Evolutionary conservation across 371 early-diverging fungal species (phyloP), one percentile per base, ranked within the genome.

Genomic region (Circinella minor): DNA sequence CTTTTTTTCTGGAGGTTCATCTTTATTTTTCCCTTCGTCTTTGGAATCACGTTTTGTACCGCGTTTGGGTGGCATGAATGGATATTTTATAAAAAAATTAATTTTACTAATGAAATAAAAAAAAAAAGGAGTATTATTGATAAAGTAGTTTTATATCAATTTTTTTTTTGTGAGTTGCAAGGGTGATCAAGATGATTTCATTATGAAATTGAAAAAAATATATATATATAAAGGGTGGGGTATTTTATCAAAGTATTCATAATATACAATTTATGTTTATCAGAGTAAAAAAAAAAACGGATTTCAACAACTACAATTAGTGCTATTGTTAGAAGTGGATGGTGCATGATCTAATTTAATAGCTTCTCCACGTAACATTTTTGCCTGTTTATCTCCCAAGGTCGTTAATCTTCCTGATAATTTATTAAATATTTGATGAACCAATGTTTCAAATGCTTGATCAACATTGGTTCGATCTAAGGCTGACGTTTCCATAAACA

Each of bases 401-500:
- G 64, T 55, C 8, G 63, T 69, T 14, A 61, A 17, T 17, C 61
- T 54, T 10, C 18, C 36, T 18, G 61, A 68, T 47, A 47, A 17
- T 20, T 68, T 61, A 34, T 68, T 37, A 36, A 61, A 68, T 10
- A 68, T 49, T 11, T 36, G 46, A 51, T 61, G 48, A 9, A 47
- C 48, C 46, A 69, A 36, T 5, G 57, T 46, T 34, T 75, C 81
- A 69, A 81, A 84, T 6, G 81, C 92, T 62, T 91, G 88, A 61
- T 96, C 92, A 48, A 98, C 95, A 66, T 96, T 96, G 69, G 88
- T 90, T 49, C 95, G 91, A 18, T 94, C 93, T 75, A 96, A 92
- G 47, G 98, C 98, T 17, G 94, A 93, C 0, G 98, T 94, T 78
- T 98, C 98, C 81, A 94, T 90, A 77, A 95, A 98, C 68, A 95